These are phyloP conservation scores for Kwoniella europaea DNA, from an alignment of 768 basidiomycete genomes.

Conservation along the genomic window DNA sequence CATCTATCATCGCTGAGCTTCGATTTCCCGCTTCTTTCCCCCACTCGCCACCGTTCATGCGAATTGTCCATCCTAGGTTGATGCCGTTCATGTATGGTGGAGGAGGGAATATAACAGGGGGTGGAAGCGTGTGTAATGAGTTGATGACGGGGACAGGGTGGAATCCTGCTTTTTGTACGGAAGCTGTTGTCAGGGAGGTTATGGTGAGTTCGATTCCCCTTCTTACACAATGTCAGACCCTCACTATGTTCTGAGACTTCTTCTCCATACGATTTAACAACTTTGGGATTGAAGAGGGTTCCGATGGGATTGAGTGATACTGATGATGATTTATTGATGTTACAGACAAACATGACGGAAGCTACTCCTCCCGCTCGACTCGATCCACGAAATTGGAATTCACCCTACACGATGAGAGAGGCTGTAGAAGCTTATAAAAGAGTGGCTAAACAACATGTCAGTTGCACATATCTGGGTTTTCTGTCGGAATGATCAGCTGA, in stretches of 20 bases:
- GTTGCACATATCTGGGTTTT: constrained; percentile 4
- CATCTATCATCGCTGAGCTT: constrained; percentile 74
- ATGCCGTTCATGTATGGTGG: constrained; percentile 66
- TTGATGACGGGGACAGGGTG: constrained; percentile 43
- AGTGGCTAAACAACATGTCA: constrained; percentile 67
- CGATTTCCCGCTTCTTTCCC: constrained; percentile 72
- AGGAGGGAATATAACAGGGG: constrained; percentile 44
- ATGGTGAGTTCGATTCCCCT: constrained; percentile 22
- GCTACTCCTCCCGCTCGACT: constrained; percentile 37
- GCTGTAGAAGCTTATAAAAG: constrained; percentile 70
- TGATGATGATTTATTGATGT: background rate
- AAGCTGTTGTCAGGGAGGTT: constrained; percentile 43
- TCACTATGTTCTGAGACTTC: too few relatives aligned
- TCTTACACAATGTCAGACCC: too few relatives aligned
- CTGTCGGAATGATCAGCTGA: background rate
- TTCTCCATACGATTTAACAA: too few relatives aligned
- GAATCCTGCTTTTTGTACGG: constrained; percentile 44
- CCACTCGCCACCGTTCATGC: constrained; percentile 74
- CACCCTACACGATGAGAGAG: constrained; percentile 64
- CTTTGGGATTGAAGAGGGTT: too few relatives aligned
- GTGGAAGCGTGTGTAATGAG: constrained; percentile 47
- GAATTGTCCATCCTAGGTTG: constrained; percentile 75
- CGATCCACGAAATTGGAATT: constrained; percentile 33
- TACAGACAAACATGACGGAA: constrained; percentile 43
- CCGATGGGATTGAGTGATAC: too few relatives aligned